Conservation (phyloP, 2,329 filamentous ascomycete species). For the Metarhizium guizhouense region DNA sequence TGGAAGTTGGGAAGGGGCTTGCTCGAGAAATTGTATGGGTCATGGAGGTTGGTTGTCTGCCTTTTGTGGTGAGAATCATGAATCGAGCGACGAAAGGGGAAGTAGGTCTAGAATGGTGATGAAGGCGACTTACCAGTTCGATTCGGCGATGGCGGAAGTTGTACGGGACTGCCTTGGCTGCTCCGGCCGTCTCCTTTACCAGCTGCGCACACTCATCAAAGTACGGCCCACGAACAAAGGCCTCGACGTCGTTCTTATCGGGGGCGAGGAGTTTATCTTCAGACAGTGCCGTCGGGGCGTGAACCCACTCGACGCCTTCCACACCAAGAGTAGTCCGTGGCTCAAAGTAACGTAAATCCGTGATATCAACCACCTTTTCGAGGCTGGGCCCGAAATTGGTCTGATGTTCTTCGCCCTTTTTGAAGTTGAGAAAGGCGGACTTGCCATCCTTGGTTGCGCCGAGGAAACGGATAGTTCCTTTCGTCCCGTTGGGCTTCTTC, state of each 20-base stretch:
- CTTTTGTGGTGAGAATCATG: neutral
- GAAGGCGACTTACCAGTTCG: neutral
- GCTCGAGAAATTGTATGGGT: conserved; percentile 3
- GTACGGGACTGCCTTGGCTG: neutral
- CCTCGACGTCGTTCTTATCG: neutral
- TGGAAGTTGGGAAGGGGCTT: conserved; percentile 4
- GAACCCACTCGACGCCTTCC: neutral
- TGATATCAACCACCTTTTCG: neutral
- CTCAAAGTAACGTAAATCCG: neutral
- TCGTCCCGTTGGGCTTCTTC: neutral
- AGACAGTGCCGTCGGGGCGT: neutral
- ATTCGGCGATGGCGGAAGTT: neutral
- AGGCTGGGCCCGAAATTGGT: neutral
- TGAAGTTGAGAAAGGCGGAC: neutral
- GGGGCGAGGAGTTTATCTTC: neutral
- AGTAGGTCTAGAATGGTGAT: no score
- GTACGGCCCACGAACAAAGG: neutral
- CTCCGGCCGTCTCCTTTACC: neutral
- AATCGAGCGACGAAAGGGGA: no score
- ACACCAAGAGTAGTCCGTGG: neutral
- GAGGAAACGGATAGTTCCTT: conserved; percentile 1
- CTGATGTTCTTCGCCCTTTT: neutral
- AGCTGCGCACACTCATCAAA: conserved; percentile 1
- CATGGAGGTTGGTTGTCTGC: conserved; percentile 3
- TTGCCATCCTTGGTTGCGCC: conserved; percentile 1